These are phyloP conservation scores for Talaromyces liani DNA, from an alignment of 495 filamentous ascomycete genomes.

Conservation along the genomic window DNA sequence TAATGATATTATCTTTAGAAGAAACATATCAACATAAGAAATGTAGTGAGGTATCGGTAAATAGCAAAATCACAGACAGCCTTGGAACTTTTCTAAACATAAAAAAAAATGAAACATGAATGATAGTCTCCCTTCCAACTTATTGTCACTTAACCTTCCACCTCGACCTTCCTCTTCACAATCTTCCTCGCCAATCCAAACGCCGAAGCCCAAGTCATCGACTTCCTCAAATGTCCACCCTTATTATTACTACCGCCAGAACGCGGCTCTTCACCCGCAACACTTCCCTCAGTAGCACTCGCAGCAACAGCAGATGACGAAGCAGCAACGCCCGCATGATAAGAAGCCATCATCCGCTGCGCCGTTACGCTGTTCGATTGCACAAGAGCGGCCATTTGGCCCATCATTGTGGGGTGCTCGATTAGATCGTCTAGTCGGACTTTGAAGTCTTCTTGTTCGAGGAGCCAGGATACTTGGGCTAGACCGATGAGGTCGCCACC, in stretches of 20 bases:
- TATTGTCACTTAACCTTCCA: neutral
- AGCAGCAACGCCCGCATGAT: slow-evolving; percentile 1
- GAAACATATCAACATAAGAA: neutral
- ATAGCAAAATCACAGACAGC: neutral
- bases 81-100: neutral
- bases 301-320: neutral
- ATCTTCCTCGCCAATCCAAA: slow-evolving; percentile 7
- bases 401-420: slow-evolving; percentile 40
- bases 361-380: slow-evolving; percentile 17
- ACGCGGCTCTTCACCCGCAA: neutral
- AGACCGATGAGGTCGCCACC: slow-evolving; percentile 48
- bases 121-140: neutral
- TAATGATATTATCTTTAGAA: too few relatives aligned
- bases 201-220: slow-evolving; percentile 7
- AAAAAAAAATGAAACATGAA: neutral
- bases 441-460: slow-evolving; percentile 42
- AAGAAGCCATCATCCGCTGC: slow-evolving; percentile 6
- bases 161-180: slow-evolving; percentile 9
- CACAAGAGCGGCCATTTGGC: slow-evolving; percentile 40
- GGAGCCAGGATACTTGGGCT: slow-evolving; percentile 38
- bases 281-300: neutral
- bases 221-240: neutral
- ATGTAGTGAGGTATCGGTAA: neutral
- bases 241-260: neutral
- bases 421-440: slow-evolving; percentile 45